Evolutionary conservation across 2,329 filamentous ascomycete genomes (phyloP).

Genomic region (Fusarium sp.): DNA sequence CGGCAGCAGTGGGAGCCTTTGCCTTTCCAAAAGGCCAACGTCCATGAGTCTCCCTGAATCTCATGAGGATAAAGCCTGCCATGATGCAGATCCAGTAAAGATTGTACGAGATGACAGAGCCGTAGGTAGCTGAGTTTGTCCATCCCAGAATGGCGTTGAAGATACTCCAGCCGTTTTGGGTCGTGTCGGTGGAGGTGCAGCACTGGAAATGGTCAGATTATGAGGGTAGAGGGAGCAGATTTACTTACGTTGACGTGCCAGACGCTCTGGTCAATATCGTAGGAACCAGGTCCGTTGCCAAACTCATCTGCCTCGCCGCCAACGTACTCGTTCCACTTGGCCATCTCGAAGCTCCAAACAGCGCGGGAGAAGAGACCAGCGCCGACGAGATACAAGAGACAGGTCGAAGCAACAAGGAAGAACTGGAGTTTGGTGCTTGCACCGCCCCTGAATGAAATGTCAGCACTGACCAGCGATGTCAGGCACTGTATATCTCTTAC

Average conservation of each 20-base stretch:
- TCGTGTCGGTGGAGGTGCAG: constrained; percentile 77
- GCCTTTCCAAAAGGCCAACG: constrained; percentile 59
- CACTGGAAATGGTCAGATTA: constrained; percentile 58
- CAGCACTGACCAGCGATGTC: neutral
- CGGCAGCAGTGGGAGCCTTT: constrained; percentile 38
- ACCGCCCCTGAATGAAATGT: constrained; percentile 51
- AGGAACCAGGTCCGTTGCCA: constrained; percentile 74
- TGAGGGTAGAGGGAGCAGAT: constrained; percentile 48
- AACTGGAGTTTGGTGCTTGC: constrained; percentile 66
- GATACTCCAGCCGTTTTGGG: constrained; percentile 84
- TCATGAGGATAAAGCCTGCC: constrained; percentile 72
- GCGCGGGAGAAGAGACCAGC: constrained; percentile 83
- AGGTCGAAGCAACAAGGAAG: constrained; percentile 85
- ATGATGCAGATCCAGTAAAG: constrained; percentile 86
- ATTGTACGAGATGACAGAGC: constrained; percentile 88
- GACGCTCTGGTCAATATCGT: constrained; percentile 80
- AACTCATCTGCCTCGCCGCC: constrained; percentile 66
- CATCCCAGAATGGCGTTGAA: constrained; percentile 90
- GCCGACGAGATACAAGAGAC: constrained; percentile 84
- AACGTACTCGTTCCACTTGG: constrained; percentile 73
- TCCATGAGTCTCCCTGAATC: constrained; percentile 71
- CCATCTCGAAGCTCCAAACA: constrained; percentile 78
- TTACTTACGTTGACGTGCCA: constrained; percentile 81
- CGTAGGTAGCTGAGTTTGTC: constrained; percentile 89
- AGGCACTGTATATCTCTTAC: constrained; percentile 57